A percentile compares a stretch with the other conserved stretches of the same genome.
Evolutionary conservation across 1,284 basidiomycete species (phyloP).

Genomic region (Trichosporon sp.): DNA sequence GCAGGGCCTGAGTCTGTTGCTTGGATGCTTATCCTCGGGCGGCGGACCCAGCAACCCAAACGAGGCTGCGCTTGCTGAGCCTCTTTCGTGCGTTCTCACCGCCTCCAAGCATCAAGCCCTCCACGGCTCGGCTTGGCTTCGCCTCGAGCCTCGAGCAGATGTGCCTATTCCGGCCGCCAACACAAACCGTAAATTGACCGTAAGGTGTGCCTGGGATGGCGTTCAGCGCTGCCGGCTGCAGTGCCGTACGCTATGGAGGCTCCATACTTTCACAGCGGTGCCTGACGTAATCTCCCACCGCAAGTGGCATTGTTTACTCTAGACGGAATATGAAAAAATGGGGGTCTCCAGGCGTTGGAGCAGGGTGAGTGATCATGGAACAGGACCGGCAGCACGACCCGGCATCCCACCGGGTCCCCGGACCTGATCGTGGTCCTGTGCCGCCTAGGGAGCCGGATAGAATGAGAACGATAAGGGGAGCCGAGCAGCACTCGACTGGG

Average conservation of each 20-base stretch:
- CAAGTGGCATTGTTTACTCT: neutral
- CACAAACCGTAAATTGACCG: neutral
- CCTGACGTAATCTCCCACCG: neutral
- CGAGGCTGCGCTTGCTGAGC: too few species aligned
- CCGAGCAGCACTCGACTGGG: neutral
- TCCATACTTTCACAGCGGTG: neutral
- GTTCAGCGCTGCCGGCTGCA: neutral
- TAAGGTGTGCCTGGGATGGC: neutral
- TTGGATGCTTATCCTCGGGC: neutral
- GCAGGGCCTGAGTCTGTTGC: neutral
- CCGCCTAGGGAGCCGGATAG: neutral
- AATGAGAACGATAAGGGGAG: neutral
- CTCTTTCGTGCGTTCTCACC: too few species aligned
- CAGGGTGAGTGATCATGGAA: neutral
- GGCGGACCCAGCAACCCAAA: neutral
- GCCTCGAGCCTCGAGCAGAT: neutral
- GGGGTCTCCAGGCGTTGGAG: neutral
- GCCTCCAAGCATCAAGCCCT: too few species aligned
- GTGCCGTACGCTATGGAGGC: neutral
- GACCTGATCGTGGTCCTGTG: neutral
- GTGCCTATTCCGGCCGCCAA: neutral
- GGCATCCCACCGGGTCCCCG: neutral
- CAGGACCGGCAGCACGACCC: neutral
- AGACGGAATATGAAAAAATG: neutral
- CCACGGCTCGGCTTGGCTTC: too few species aligned